Evolutionary conservation across 345 rosid genomes (phyloP), one percentile per base, ranked within the genome.

Genomic region (Rhizophora apiculata): DNA sequence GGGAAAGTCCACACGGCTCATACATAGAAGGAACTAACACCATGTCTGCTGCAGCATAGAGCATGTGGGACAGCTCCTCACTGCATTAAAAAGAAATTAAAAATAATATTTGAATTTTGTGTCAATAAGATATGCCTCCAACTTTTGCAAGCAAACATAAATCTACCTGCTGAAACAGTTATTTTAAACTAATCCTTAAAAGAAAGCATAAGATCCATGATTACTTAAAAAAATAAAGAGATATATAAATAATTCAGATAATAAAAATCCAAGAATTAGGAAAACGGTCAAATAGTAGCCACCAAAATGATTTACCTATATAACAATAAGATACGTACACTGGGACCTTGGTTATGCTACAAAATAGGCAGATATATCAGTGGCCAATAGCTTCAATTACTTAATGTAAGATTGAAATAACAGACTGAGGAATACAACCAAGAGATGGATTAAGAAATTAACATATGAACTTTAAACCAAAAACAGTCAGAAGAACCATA

Each of bases 1-100:
- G 89, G 55, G 89, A 80, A 76, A 85, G 87, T 68, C 89, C 89
- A 69, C 89, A 85, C 31, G 87, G 89, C 62, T 85, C 89, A 57
- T 81, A 85, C 46, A 85, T 76, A 57, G 89, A 85, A 74, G 89
- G 89, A 78, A 85, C 85, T 67, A 85, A 68, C 48, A 85, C 87
- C 56, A 83, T 69, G 74, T 85, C 89, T 43, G 87, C 89, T 27
- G 87, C 87, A 51, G 89, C 85, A 78, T 85, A 85, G 62, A 85
- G 87, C 85, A 85, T 79, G 72, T 85, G 89, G 62, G 89, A 80
- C 59, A 85, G 75, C 80, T 85, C 87, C 72, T 85, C 89, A 30
- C 89, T 85, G 73, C 39, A 71, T 53, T 58, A 52, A 67, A 65
- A 76, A 55, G 9, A 49, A 72, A 58, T 18, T 57, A 46, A 11